Percentiles rank a stretch among this genome's conserved stretches.
phyloP scores from a whole-genome alignment of 2,329 filamentous ascomycete genomes.

The Colletotrichum destructivum region DNA sequence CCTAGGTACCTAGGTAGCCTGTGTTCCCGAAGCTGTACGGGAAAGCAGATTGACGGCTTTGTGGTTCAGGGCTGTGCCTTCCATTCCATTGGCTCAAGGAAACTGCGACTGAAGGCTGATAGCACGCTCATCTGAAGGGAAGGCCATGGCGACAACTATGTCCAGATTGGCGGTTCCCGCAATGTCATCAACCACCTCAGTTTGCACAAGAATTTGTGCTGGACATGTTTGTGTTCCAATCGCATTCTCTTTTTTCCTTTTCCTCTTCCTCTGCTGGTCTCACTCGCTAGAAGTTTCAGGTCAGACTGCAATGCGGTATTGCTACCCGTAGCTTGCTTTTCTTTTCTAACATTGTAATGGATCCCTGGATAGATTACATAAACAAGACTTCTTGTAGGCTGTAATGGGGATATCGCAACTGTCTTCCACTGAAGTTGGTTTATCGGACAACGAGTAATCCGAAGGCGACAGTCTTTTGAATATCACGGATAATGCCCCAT shows the following conservation, averaged over 20 bases:
- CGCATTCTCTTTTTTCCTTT: background rate
- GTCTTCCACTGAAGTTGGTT: background rate
- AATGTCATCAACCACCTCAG: background rate
- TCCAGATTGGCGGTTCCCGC: too few species aligned
- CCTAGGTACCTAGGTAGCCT: background rate
- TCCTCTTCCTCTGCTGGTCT: background rate
- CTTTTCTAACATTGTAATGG: background rate
- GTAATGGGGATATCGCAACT: background rate
- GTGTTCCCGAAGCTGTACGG: conserved; percentile 1
- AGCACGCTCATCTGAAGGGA: background rate
- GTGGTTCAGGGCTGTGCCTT: background rate
- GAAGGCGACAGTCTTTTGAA: background rate
- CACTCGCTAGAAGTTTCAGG: background rate
- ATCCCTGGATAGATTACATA: background rate
- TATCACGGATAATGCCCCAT: background rate
- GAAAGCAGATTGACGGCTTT: background rate
- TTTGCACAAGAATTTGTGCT: background rate
- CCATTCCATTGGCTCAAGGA: background rate
- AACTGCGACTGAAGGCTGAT: background rate
- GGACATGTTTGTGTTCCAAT: background rate
- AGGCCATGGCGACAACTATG: too few species aligned
- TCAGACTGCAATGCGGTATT: background rate
- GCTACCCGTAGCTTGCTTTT: conserved; percentile 8
- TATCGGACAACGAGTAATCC: background rate
- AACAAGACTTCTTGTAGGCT: background rate